Evolutionary conservation across 139 green algal genomes (phyloP).

Genomic region (Yamagishiella unicocca): DNA sequence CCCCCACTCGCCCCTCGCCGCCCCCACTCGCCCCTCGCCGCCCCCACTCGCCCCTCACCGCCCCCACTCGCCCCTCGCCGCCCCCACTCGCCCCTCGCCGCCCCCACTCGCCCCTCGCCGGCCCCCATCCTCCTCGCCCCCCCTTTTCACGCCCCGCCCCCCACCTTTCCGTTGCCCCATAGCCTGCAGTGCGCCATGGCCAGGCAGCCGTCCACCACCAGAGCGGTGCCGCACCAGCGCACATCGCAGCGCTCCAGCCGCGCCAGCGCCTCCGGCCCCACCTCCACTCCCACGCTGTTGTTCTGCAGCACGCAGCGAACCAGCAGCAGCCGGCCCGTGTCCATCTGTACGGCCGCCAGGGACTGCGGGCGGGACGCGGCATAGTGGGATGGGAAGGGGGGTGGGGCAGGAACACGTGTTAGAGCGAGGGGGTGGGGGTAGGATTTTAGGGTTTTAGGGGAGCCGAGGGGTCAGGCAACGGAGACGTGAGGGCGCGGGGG

Average conservation of each 20-base stretch:
- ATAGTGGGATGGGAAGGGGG: too few species aligned
- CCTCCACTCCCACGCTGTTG: constrained; percentile 37
- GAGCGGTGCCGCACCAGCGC: constrained; percentile 15
- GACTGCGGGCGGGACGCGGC: not conserved
- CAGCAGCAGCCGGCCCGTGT: constrained; percentile 7
- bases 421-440: not conserved
- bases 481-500: not conserved
- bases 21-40: too few species aligned
- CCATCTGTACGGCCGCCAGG: constrained; percentile 31
- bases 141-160: not conserved
- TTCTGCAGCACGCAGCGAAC: not conserved
- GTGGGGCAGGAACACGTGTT: not conserved
- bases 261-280: constrained; percentile 34
- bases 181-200: constrained; percentile 15
- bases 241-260: constrained; percentile 4
- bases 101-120: too few species aligned
- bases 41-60: too few species aligned
- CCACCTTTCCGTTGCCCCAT: constrained; percentile 46
- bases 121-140: too few species aligned
- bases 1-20: too few species aligned
- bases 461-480: not conserved
- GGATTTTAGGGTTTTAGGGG: too few species aligned
- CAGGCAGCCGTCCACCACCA: constrained; percentile 48
- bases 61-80: too few species aligned
- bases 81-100: too few species aligned